Conservation (phyloP, 2,329 filamentous ascomycete species). For the Colletotrichum orchidophilum region DNA sequence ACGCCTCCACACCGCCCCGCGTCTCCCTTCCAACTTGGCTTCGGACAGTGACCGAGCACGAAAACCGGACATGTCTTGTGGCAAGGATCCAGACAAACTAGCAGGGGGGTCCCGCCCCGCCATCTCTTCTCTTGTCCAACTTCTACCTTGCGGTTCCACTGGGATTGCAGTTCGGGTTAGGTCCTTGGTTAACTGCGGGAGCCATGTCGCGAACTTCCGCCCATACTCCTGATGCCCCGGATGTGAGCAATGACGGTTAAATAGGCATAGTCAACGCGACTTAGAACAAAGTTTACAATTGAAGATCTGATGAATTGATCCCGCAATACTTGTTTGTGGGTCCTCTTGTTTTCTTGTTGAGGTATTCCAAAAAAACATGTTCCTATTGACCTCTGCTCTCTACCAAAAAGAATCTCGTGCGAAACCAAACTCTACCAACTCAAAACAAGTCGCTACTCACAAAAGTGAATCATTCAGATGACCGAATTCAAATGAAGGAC, state of each 20-base stretch:
- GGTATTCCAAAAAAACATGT: not conserved
- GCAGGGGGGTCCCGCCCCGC: not conserved
- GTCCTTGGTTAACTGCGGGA: constrained; percentile 8
- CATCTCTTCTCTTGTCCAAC: constrained; percentile 7
- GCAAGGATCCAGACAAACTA: not conserved
- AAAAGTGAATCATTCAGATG: too few species aligned
- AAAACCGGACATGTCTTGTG: not conserved
- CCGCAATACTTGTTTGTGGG: not conserved
- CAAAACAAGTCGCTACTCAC: too few species aligned
- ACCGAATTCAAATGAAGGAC: too few species aligned
- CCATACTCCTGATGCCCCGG: not conserved
- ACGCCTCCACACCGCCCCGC: constrained; percentile 3
- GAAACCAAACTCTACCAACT: too few species aligned
- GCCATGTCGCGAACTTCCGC: not conserved
- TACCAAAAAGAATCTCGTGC: too few species aligned
- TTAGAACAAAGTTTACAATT: not conserved
- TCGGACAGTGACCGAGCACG: constrained; percentile 29
- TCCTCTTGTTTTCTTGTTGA: not conserved
- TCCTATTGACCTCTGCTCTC: too few species aligned
- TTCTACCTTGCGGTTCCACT: not conserved
- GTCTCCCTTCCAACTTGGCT: not conserved
- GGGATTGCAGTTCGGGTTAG: not conserved
- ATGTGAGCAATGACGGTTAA: not conserved
- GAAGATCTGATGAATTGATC: not conserved
- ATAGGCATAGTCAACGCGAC: not conserved